phyloP scores from a whole-genome alignment of 805 yeast genomes.

The Candida broadrunensis region DNA sequence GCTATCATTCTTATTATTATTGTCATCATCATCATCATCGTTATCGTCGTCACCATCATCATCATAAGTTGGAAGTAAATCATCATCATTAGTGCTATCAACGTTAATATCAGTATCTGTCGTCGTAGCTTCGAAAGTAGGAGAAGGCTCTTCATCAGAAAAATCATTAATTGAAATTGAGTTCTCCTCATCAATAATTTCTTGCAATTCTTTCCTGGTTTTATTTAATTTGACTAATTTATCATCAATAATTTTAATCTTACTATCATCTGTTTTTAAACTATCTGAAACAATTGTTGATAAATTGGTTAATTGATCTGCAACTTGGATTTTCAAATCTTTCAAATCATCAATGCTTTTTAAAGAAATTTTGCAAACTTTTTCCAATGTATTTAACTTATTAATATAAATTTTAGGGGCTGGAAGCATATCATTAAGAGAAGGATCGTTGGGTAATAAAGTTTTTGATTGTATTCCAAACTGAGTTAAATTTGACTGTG shows the following conservation, averaged over 20 bases:
- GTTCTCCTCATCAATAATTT: conserved; percentile 17
- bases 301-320: conserved; percentile 18
- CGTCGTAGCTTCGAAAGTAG: conserved; percentile 16
- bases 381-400: conserved; percentile 37
- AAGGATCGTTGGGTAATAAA: conserved; percentile 34
- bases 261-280: conserved; percentile 27
- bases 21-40: conserved; percentile 12
- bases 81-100: conserved; percentile 12
- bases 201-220: conserved; percentile 30
- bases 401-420: conserved; percentile 35
- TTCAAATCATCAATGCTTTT: conserved; percentile 30
- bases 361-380: conserved; percentile 30
- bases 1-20: conserved; percentile 1
- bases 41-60: conserved; percentile 18
- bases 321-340: conserved; percentile 21
- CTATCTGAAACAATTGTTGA: conserved; percentile 19
- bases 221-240: conserved; percentile 23
- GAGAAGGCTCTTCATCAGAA: conserved; percentile 26
- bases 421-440: conserved; percentile 35
- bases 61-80: conserved; percentile 5
- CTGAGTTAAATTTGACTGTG: conserved; percentile 36
- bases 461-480: conserved; percentile 35
- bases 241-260: conserved; percentile 23
- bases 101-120: conserved; percentile 7
- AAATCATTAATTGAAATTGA: conserved; percentile 1